Evolutionary conservation across 208 protist genomes (phyloP), one percentile per base, ranked within the genome.

Genomic region (Balamuthia mandrillaris): DNA sequence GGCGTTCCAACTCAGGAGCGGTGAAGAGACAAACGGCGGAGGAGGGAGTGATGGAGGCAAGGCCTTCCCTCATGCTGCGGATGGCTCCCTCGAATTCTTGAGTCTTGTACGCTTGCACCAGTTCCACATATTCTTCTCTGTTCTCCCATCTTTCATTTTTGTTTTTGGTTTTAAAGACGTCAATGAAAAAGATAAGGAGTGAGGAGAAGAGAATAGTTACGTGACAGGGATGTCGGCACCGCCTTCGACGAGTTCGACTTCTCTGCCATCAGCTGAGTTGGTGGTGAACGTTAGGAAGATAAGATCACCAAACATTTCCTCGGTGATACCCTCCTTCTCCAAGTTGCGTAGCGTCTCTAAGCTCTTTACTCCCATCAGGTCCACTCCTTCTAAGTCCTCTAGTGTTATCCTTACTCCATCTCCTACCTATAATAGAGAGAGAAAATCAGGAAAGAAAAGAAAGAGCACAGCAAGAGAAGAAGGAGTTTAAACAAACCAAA

Each of bases 81-180:
- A 87, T 44, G 27, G 79, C 70, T 5, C 45, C 45, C 14, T 33
- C 61, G 63, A 41, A 45, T 21, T 74, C 61, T 45, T 37, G 27
- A 24, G 77, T 60, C 27, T 49, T 60, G 1, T 9, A 6, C 24
- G 42, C 21, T 27, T 63, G 56, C 1, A 39, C 39, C 12, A 85
- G 81, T 51, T 41, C 61, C 37, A 66, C 61, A 37, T 77, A 85
- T 29, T 85, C 81, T 24, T 33, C n/a, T 39, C 81, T 29, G 61
- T 77, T 27, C 16, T 72, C 81, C n/a, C n/a, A n/a, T n/a, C n/a
- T n/a, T n/a, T n/a, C n/a, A n/a, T n/a, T n/a, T n/a, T n/a, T n/a
- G n/a, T n/a, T n/a, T n/a, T n/a, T n/a, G n/a, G n/a, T n/a, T n/a
- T n/a, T n/a, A n/a, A n/a, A n/a, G n/a, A n/a, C n/a, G n/a, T n/a